Evolutionary conservation across 1,284 basidiomycete genomes (phyloP), one percentile per base, ranked within the genome.

Genomic region (Ustilago xerochloae): DNA sequence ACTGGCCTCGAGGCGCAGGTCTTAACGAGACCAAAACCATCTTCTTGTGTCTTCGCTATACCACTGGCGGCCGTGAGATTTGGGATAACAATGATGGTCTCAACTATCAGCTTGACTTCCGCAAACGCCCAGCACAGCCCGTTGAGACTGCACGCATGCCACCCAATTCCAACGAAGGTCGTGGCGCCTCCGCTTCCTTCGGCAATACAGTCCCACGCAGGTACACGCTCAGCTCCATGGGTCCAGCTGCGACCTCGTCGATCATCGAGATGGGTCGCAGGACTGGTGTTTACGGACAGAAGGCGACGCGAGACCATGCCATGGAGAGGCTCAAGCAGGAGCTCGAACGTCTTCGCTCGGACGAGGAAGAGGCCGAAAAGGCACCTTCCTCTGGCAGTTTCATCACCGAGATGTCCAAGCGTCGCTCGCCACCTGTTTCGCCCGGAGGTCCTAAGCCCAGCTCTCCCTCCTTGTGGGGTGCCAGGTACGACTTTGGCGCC

Each of bases 51-150:
- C 84, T 97, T 50, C 87, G 92, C 50, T 98, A 94, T 84, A 88
- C 87, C 13, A 89, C 90, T 24, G 88, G 86, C 3, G 92, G 91
- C 0, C 90, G 92, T 80, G 88, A 89, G 78, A 89, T 92, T 63
- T 97, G 96, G 95, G 95, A 97, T 85, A 96, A 94, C 87, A 97
- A 97, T 81, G 85, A 83, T 36, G 91, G 90, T 6, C 83, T 87
- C 69, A 93, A 97, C 84, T 97, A 95, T 84, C 87, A 90, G 67
- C 89, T 93, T 63, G 85, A 85, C 71, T 86, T 86, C 77, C 74
- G 75, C 43, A 84, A 81, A 75, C 70, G 79, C 15, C 71, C 72
- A 2, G 51, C 65, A 2, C 63, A 59, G 58, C 47, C 63, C 29
- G 65, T 65, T 32, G 68, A 63, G 35, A 54, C 45, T 2, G 26